Conservation (phyloP, 805 yeast genomes). For the Pichia ethanolica region DNA sequence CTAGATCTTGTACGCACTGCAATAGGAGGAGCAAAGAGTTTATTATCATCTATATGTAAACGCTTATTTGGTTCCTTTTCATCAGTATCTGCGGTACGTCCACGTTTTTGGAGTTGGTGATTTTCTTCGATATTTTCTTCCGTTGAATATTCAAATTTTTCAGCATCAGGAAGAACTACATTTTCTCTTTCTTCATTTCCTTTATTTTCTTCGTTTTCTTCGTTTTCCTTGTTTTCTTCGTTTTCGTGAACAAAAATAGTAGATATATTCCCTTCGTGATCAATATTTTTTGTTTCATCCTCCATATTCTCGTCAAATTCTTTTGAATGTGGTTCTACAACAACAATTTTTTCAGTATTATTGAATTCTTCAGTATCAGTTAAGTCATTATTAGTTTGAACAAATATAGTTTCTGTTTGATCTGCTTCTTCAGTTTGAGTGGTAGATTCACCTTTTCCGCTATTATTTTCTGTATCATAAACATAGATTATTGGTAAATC, state of each 20-base stretch:
- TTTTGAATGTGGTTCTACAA: too few relatives aligned
- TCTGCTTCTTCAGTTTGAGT: neutral
- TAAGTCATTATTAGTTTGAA: neutral
- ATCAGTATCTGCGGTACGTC: neutral
- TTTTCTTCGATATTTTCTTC: neutral
- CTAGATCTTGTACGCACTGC: constrained; percentile 17
- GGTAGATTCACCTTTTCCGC: too few relatives aligned
- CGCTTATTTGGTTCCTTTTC: neutral
- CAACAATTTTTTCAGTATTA: too few relatives aligned
- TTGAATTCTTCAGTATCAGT: neutral
- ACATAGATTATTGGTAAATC: neutral
- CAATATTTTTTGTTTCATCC: too few relatives aligned
- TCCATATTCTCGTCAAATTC: too few relatives aligned
- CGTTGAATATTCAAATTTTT: neutral
- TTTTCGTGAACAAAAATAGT: neutral
- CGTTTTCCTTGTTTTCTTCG: neutral
- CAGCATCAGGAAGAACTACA: too few relatives aligned
- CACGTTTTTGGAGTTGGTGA: neutral
- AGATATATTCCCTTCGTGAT: too few relatives aligned
- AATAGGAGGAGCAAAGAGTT: constrained; percentile 9
- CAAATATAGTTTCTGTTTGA: neutral
- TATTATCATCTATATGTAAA: neutral
- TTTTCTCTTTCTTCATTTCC: too few relatives aligned
- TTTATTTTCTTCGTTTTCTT: too few relatives aligned
- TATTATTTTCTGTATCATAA: neutral